Percentiles rank a stretch among this genome's conserved stretches.
Evolutionary conservation across 345 rosid species (phyloP).

Genomic region (Draba incana): DNA sequence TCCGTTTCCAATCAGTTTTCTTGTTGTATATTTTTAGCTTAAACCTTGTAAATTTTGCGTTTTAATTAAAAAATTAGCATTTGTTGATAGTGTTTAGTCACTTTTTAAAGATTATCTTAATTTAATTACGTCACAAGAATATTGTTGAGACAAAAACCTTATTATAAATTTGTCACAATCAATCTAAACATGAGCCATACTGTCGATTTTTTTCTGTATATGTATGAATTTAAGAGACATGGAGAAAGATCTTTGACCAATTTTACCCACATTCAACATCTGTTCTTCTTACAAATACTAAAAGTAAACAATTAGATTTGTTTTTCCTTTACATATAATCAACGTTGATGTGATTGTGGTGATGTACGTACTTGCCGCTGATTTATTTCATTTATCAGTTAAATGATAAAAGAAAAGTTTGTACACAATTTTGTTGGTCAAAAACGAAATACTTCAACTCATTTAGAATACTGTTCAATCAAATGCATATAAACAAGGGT

Average conservation of each 20-base stretch:
- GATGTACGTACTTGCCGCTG: conserved; percentile 14
- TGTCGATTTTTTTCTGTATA: not conserved
- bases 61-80: no score
- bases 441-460: conserved; percentile 4
- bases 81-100: no score
- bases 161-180: no score
- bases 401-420: conserved; percentile 4
- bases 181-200: not conserved
- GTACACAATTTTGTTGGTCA: conserved; percentile 1
- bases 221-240: not conserved
- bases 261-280: not conserved
- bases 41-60: no score
- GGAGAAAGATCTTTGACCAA: conserved; percentile 19
- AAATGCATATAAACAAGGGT: not conserved
- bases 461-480: conserved; percentile 5
- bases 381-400: conserved; percentile 4
- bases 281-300: not conserved
- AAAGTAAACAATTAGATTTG: not conserved
- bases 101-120: no score
- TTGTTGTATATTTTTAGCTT: no score
- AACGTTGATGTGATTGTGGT: conserved; percentile 32
- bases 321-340: conserved; percentile 11
- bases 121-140: no score
- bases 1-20: no score
- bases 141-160: no score